These are phyloP conservation scores for Strombidium stylifer DNA, from an alignment of 73 alveolate genomes.

Conservation along the genomic window DNA sequence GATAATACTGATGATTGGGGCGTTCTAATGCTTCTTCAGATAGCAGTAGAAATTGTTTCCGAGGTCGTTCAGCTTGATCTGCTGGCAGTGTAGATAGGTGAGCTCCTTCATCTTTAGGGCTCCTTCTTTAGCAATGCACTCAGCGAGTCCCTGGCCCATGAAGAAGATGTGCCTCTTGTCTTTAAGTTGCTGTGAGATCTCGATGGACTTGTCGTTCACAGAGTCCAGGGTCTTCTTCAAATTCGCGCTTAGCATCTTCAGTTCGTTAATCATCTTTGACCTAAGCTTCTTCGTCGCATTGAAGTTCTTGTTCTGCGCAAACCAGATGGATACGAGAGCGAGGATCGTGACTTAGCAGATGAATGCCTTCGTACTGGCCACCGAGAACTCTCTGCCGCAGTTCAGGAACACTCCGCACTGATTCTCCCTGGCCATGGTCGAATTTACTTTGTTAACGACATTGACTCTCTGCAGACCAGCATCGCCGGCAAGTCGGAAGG, in stretches of 20 bases:
- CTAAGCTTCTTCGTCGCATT: slow-evolving; percentile 16
- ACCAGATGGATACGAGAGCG: slow-evolving; percentile 67
- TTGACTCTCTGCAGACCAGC: slow-evolving; percentile 60
- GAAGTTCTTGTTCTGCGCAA: slow-evolving; percentile 45
- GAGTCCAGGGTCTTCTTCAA: slow-evolving; percentile 11
- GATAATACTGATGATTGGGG: slow-evolving; percentile 70
- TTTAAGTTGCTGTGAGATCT: slow-evolving; percentile 48
- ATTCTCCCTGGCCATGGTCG: slow-evolving; percentile 74
- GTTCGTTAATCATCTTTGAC: slow-evolving; percentile 2
- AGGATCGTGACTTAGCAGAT: slow-evolving; percentile 63
- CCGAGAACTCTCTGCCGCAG: slow-evolving; percentile 94
- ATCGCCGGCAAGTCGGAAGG: slow-evolving; percentile 46
- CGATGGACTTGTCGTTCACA: slow-evolving; percentile 24
- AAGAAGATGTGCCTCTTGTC: slow-evolving; percentile 59
- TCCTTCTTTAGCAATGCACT: slow-evolving; percentile 94
- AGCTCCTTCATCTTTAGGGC: slow-evolving; percentile 94
- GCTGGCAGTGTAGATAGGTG: slow-evolving; percentile 91
- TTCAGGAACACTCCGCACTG: slow-evolving; percentile 87
- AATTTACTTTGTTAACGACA: slow-evolving; percentile 82
- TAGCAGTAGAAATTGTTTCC: slow-evolving; percentile 80
- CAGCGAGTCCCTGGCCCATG: slow-evolving; percentile 89
- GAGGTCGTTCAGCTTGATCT: slow-evolving; percentile 21
- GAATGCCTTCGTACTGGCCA: slow-evolving; percentile 88
- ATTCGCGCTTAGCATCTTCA: slow-evolving; percentile 20
- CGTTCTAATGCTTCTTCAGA: slow-evolving; percentile 49